These are phyloP conservation scores for Cynara cardunculus DNA, from an alignment of 129 eudicot species.

Conservation along the genomic window DNA sequence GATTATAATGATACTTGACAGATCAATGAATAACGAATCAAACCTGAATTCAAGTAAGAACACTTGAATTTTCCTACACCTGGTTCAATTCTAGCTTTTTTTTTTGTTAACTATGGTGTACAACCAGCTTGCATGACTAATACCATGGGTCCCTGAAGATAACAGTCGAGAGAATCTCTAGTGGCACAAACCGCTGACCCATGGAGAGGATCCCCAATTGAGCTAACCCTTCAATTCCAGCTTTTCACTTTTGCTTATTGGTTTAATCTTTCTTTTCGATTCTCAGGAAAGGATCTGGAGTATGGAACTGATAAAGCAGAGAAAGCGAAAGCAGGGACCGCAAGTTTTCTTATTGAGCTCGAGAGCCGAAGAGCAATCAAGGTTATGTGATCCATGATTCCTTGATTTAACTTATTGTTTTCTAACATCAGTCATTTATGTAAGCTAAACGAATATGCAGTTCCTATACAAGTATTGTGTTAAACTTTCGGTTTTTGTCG, in stretches of 20 bases:
- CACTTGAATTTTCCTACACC: not conserved
- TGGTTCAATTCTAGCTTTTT: not conserved
- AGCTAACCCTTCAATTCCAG: not conserved
- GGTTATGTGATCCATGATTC: constrained; percentile 36
- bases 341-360: constrained; percentile 63
- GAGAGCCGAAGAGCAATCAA: constrained; percentile 76
- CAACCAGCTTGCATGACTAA: not conserved
- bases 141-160: not conserved
- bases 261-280: not conserved
- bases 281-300: constrained; percentile 41
- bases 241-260: not conserved
- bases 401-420: not conserved
- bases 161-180: not conserved
- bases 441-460: not conserved
- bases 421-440: too few relatives aligned
- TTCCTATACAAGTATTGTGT: not conserved
- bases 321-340: constrained; percentile 72
- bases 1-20: constrained; percentile 31
- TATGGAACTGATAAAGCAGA: constrained; percentile 31
- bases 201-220: not conserved
- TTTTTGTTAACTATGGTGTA: not conserved
- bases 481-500: constrained; percentile 13
- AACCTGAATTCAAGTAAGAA: constrained; percentile 22
- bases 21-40: constrained; percentile 30
- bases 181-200: not conserved